Percentiles rank a stretch among this genome's conserved stretches.
Conservation (phyloP, 257 asterid genomes). For the Prunella vulgaris region DNA sequence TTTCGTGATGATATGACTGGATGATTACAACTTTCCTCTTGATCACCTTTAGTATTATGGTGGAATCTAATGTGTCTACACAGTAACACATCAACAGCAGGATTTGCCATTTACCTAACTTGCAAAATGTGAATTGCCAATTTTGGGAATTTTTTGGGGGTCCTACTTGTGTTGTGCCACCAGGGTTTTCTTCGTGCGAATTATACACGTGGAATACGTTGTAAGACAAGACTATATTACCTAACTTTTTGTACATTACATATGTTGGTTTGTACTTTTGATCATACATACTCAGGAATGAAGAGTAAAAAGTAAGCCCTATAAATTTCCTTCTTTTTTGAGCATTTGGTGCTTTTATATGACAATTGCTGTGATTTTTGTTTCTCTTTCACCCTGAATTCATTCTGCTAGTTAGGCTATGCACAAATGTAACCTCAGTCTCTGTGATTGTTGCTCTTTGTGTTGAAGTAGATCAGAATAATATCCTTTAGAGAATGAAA, state of each 20-base stretch:
- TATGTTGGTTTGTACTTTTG: background rate
- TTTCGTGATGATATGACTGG: background rate
- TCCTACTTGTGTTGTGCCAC: background rate
- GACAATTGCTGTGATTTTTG: constrained; percentile 14
- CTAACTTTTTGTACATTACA: background rate
- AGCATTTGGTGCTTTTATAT: constrained; percentile 19
- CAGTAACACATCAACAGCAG: background rate
- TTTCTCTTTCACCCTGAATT: constrained; percentile 12
- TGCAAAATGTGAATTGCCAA: background rate
- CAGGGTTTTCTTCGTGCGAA: background rate
- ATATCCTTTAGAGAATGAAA: constrained; percentile 26
- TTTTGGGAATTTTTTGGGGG: background rate
- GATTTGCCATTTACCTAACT: background rate
- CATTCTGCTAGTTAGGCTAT: constrained; percentile 26
- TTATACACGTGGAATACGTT: background rate
- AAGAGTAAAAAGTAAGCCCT: constrained; percentile 28
- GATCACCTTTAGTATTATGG: background rate
- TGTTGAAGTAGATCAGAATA: constrained; percentile 23
- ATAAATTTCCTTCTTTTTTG: background rate
- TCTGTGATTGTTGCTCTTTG: constrained; percentile 12
- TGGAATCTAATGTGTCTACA: background rate
- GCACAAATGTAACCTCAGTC: constrained; percentile 21
- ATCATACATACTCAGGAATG: background rate
- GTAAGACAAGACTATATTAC: background rate
- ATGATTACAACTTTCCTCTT: background rate